Evolutionary conservation across 2,329 filamentous ascomycete species (phyloP).

Genomic region (Pseudocercospora fuligena): DNA sequence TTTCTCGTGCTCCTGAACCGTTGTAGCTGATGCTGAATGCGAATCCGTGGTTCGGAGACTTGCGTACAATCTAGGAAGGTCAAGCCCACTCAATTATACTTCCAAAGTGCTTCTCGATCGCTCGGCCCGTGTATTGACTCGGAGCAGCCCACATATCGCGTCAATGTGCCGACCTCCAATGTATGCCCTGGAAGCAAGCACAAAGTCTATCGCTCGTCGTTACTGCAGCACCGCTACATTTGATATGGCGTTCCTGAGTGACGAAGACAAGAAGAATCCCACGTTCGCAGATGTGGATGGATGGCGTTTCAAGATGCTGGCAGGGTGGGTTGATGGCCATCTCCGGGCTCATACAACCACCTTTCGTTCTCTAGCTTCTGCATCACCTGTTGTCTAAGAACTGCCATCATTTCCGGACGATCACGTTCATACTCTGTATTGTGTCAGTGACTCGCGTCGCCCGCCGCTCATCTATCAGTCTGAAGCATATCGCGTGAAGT

Average conservation of each 20-base stretch:
- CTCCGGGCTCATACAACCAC: slow-evolving; percentile 36
- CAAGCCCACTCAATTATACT: background rate
- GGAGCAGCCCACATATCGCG: slow-evolving; percentile 14
- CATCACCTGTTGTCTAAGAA: slow-evolving; percentile 33
- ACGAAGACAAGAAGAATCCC: background rate
- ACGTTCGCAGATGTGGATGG: background rate
- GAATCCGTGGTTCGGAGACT: background rate
- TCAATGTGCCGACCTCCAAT: slow-evolving; percentile 15
- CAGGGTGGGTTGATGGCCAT: slow-evolving; percentile 18
- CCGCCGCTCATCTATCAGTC: background rate
- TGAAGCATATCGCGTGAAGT: background rate
- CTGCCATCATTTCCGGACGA: slow-evolving; percentile 29
- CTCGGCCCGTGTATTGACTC: slow-evolving; percentile 3
- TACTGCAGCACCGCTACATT: slow-evolving; percentile 17
- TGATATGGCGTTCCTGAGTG: slow-evolving; percentile 6
- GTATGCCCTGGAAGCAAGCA: slow-evolving; percentile 10
- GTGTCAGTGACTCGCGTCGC: background rate
- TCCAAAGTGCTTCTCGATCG: slow-evolving; percentile 5
- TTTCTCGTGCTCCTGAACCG: background rate
- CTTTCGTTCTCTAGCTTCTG: slow-evolving; percentile 34
- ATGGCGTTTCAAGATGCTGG: slow-evolving; percentile 3
- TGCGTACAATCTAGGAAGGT: slow-evolving; percentile 3
- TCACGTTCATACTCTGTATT: slow-evolving; percentile 34
- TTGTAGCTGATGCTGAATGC: background rate
- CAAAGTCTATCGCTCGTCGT: slow-evolving; percentile 17